Evolutionary conservation across 176 grass and related monocot genomes (phyloP).

Genomic region (Echinochloa phyllopogon): DNA sequence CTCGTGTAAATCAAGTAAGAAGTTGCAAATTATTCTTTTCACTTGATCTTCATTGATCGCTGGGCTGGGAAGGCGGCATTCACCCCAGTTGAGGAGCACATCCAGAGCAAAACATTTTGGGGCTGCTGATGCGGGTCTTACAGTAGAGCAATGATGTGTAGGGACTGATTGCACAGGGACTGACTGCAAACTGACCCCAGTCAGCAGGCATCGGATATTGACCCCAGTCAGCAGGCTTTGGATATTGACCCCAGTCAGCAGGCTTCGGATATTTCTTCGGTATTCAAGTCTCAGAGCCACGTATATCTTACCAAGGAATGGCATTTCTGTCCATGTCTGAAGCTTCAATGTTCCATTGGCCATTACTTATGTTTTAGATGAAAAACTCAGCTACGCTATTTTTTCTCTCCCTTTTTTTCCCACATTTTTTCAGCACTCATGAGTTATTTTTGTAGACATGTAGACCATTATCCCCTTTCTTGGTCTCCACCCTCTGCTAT

Average conservation of each 20-base stretch:
- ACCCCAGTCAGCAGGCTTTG: conserved; percentile 37
- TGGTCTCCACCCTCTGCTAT: conserved; percentile 44
- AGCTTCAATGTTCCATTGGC: conserved; percentile 12
- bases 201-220: too few relatives aligned
- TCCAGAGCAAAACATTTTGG: neutral
- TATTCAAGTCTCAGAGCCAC: conserved; percentile 17
- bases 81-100: conserved; percentile 18
- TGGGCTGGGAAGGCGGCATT: conserved; percentile 7
- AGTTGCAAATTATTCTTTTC: neutral
- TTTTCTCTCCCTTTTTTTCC: neutral
- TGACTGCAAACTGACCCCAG: conserved; percentile 33
- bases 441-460: conserved; percentile 51
- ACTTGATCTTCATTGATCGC: neutral
- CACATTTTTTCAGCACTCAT: conserved; percentile 31
- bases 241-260: conserved; percentile 41
- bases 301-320: conserved; percentile 38
- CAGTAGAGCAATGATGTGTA: conserved; percentile 41
- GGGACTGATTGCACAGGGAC: conserved; percentile 35
- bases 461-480: conserved; percentile 30
- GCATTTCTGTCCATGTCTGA: conserved; percentile 14
- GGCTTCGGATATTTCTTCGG: conserved; percentile 41
- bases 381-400: conserved; percentile 38
- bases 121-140: neutral
- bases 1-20: conserved; percentile 22
- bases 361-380: conserved; percentile 42